Base-by-base conservation (phyloP, 768 basidiomycete genomes). In the Russula foetens region DNA sequence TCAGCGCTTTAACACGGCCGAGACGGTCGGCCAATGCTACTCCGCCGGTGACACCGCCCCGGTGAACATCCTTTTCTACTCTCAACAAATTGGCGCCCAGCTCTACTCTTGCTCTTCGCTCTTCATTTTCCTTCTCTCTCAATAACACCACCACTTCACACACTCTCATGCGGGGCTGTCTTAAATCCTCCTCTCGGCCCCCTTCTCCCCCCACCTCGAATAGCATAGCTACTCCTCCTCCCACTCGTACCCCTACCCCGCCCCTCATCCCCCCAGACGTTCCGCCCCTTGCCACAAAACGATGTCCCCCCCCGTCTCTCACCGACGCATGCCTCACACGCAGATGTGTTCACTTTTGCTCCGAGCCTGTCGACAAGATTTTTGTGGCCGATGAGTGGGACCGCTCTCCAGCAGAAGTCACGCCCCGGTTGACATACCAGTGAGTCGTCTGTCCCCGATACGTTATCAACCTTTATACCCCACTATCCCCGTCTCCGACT, bases 381-480 rank as follows among this genome's bases (percentile, higher is more conserved):
- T 79, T 79, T 68, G 70, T 77, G 31, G 88, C 85, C 3, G 88
- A 90, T 69, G 86, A 87, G 58, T 90, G 88, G 88, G 88, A 90
- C 70, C 78, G 88, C 17, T 87, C 85, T 1, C 88, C 88, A 3
- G 77, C 79, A 2, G 84, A 86, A 43, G 82, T 85, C 26, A 79
- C 84, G 7, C 76, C 77, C 33, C 79, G 77, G 60, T 72, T 90
- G 64, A 78, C 81, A 2, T 90, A 88, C 68, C 78, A 84, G 86
- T 89, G 69, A 79, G 85, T 81, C 31, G 15, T 24, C 49, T n/a
- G 23, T 15, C 23, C 45, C 33, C 26, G 9, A 31, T 24, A 43
- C 12, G 15, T 38, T 1, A 23, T 35, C n/a, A 17, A 14, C n/a
- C 29, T 19, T 14, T 39, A n/a, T 56, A 11, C 35, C 21, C 50